Evolutionary conservation across 129 eudicot genomes (phyloP).

Genomic region (Chrysanthemum lavandulifolium): DNA sequence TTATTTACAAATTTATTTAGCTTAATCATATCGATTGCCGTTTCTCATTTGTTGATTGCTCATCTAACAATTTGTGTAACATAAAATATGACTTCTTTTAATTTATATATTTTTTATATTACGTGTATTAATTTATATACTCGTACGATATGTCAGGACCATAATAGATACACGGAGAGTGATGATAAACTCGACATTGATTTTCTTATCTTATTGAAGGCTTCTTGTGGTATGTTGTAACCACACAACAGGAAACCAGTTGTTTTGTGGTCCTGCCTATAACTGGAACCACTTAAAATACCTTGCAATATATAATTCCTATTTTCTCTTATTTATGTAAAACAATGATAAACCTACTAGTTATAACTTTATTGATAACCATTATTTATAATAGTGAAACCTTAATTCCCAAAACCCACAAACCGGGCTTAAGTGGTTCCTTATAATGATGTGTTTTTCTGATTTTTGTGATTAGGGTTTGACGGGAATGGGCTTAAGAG

Average conservation of each 20-base stretch:
- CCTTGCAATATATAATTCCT: conserved; percentile 28
- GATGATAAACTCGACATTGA: conserved; percentile 38
- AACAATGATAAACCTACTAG: too few relatives aligned
- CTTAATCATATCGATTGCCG: too few relatives aligned
- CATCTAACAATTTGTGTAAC: neutral
- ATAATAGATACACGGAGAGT: conserved; percentile 1
- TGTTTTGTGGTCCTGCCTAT: conserved; percentile 33
- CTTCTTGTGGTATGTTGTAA: conserved; percentile 30
- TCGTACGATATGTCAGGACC: neutral
- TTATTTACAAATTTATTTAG: too few relatives aligned
- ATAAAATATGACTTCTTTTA: neutral
- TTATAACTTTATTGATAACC: too few relatives aligned
- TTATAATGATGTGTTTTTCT: too few relatives aligned
- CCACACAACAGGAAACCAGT: conserved; percentile 35
- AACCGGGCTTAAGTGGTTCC: too few relatives aligned
- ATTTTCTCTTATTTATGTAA: conserved; percentile 20
- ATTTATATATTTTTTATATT: neutral
- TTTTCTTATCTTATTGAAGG: conserved; percentile 29
- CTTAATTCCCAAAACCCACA: too few relatives aligned
- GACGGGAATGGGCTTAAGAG: too few relatives aligned
- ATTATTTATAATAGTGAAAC: too few relatives aligned
- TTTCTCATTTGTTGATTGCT: too few relatives aligned
- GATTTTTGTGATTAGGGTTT: too few relatives aligned
- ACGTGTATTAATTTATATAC: neutral
- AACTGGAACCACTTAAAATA: conserved; percentile 30